Base-by-base conservation (phyloP, 805 yeast genomes). In the Candida corydali region DNA sequence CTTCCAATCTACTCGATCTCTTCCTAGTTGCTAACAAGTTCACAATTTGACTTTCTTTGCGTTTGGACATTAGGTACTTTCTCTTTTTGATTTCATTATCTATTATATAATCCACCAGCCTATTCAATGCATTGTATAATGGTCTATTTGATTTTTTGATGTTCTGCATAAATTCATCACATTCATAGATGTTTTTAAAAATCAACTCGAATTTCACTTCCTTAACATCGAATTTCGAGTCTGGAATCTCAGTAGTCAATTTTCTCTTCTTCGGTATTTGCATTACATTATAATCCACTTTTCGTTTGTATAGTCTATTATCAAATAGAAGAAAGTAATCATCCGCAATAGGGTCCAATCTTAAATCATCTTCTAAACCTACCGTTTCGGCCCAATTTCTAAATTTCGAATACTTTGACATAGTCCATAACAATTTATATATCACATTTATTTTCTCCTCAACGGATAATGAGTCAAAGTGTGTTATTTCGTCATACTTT, bases 1-100 rank as follows among this genome's bases (percentile, higher is more conserved):
- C 83, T 46, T 81, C 85, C 29, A 85, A 57, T 57, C 93, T 70
- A 1, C 87, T 76, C 0, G 91, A 83, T 45, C 86, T 69, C 49
- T 85, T 84, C 49, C 93, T 70, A 39, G 83, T 75, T 3, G 79
- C 79, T 50, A 85, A 58, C 37, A 85, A 55, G 16, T 72, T 73
- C 32, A 75, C 76, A 70, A 84, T 68, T 44, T 82, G 80, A 31
- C 75, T 70, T 38, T 80, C 86, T 52, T 76, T 80, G 46, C 70
- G 75, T 47, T 83, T 64, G 43, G 75, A 75, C 19, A 72, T 52
- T 12, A 78, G 62, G 40, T 69, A 70, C 47, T 69, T 74, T 44
- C 86, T 62, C 46, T 76, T 76, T 40, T 67, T 70, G 26, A 75
- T 45, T 49, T 80, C 86, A 40, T 64, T 67, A 7, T 46, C 45